Evolutionary conservation across 257 asterid genomes (phyloP).

Genomic region (Petrea volubilis): DNA sequence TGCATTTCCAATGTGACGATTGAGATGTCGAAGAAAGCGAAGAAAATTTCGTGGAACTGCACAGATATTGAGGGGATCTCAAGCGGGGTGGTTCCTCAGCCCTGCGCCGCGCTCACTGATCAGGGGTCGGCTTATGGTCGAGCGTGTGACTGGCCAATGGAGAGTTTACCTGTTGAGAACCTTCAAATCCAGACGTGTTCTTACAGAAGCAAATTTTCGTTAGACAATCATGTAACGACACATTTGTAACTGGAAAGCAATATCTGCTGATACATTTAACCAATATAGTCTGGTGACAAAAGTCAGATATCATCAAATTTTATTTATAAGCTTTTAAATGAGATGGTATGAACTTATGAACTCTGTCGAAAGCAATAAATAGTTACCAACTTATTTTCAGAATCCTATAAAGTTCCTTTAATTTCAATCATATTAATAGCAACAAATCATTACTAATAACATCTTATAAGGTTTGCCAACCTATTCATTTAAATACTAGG

Average conservation of each 20-base stretch:
- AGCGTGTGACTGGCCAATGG: slow-evolving; percentile 62
- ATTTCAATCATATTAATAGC: no score
- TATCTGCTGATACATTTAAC: no score
- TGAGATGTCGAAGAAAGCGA: slow-evolving; percentile 54
- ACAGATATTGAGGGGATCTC: slow-evolving; percentile 73
- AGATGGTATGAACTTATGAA: no score
- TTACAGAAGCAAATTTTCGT: slow-evolving; percentile 44
- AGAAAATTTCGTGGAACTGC: slow-evolving; percentile 85
- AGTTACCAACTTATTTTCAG: no score
- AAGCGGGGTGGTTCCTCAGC: slow-evolving; percentile 69
- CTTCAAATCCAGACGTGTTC: slow-evolving; percentile 55
- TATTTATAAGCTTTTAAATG: no score
- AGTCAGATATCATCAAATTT: no score
- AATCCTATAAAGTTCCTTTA: no score
- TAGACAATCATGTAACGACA: slow-evolving; percentile 24
- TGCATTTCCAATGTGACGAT: slow-evolving; percentile 82
- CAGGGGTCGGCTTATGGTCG: slow-evolving; percentile 29
- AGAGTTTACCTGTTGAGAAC: slow-evolving; percentile 52
- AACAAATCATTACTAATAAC: no score
- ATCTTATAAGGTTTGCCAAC: no score
- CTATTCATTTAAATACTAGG: no score
- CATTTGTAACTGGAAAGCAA: slow-evolving; percentile 28
- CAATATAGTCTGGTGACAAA: no score
- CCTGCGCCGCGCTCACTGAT: slow-evolving; percentile 58
- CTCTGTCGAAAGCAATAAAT: no score